These are phyloP conservation scores for Quercus berberidifolia DNA, from an alignment of 306 rosid species.

Conservation along the genomic window DNA sequence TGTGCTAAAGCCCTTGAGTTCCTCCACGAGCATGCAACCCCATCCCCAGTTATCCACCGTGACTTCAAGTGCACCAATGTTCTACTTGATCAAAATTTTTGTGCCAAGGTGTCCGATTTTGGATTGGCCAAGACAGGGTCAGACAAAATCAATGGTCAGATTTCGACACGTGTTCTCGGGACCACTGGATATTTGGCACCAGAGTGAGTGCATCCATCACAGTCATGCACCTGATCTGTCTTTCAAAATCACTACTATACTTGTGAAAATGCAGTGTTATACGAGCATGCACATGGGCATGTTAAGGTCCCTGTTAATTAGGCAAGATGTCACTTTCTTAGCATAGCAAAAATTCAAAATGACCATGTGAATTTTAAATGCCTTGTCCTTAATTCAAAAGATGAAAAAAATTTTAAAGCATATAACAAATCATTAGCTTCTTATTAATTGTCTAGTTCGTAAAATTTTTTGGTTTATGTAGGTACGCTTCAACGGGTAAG, in stretches of 20 bases:
- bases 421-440: background rate
- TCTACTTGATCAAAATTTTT: slow-evolving; percentile 67
- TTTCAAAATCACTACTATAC: slow-evolving; percentile 23
- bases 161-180: slow-evolving; percentile 82
- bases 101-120: slow-evolving; percentile 85
- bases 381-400: background rate
- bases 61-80: slow-evolving; percentile 81
- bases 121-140: slow-evolving; percentile 90
- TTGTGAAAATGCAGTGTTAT: slow-evolving; percentile 23
- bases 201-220: slow-evolving; percentile 65
- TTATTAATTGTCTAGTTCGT: background rate
- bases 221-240: slow-evolving; percentile 13
- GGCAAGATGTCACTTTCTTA: slow-evolving; percentile 35
- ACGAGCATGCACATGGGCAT: slow-evolving; percentile 43
- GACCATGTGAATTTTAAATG: background rate
- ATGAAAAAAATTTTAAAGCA: background rate
- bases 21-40: slow-evolving; percentile 73
- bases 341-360: background rate
- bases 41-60: slow-evolving; percentile 76
- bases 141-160: slow-evolving; percentile 77
- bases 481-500: slow-evolving; percentile 89
- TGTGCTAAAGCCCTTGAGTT: slow-evolving; percentile 88
- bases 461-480: slow-evolving; percentile 34
- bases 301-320: slow-evolving; percentile 32
- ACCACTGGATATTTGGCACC: slow-evolving; percentile 98